Percentiles rank a stretch among this genome's conserved stretches.
These are phyloP conservation scores for Pinus tabuliformis DNA, from an alignment of 75 land plant species.

Conservation along the genomic window DNA sequence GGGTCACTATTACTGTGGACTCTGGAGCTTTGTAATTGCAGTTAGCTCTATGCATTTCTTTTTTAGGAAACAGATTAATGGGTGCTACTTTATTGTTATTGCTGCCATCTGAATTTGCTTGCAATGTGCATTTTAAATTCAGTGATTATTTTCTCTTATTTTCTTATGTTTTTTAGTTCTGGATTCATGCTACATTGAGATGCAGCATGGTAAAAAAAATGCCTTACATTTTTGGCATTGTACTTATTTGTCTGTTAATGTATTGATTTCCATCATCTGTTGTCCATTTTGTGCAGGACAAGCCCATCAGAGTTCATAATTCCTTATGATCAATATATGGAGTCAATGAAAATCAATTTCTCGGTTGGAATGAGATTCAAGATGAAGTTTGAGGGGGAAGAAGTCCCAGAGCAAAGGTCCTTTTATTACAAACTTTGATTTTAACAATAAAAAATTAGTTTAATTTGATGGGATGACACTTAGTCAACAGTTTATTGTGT, in stretches of 20 bases:
- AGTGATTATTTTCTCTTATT: neutral
- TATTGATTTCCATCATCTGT: conserved; percentile 48
- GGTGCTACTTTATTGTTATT: neutral
- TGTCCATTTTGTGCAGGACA: conserved; percentile 64
- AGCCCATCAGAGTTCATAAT: conserved; percentile 83
- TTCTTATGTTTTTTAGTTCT: neutral
- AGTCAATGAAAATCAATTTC: conserved; percentile 30
- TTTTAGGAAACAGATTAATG: neutral
- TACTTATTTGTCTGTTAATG: neutral
- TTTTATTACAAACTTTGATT: conserved; percentile 1
- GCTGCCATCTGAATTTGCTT: neutral
- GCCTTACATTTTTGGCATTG: neutral
- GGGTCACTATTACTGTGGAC: too few relatives aligned
- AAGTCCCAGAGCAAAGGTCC: conserved; percentile 66
- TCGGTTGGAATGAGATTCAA: conserved; percentile 74
- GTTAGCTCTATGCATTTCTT: neutral
- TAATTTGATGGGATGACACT: neutral
- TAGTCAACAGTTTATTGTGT: neutral
- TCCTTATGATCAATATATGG: conserved; percentile 53
- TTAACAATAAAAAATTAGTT: neutral
- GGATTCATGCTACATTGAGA: neutral
- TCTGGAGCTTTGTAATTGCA: too few relatives aligned
- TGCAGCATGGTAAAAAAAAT: neutral
- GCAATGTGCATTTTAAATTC: neutral
- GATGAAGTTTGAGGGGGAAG: conserved; percentile 80